These are phyloP conservation scores for Phytophthora syringae DNA, from an alignment of 352 stramenopile genomes.

Conservation along the genomic window DNA sequence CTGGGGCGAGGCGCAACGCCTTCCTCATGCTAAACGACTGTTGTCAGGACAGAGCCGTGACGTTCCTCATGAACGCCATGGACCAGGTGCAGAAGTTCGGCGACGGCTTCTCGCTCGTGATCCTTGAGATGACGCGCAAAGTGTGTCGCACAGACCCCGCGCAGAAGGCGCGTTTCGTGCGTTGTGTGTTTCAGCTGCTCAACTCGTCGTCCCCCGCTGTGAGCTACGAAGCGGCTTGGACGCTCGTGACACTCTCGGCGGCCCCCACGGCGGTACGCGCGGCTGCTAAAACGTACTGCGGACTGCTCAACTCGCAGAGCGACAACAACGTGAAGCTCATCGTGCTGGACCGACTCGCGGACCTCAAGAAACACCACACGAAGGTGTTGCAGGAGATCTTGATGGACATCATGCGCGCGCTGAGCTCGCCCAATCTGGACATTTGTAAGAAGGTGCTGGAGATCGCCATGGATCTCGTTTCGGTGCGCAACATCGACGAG, in stretches of 20 bases:
- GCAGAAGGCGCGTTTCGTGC: constrained; percentile 99
- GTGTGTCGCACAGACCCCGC: constrained; percentile 97
- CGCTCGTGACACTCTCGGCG: constrained; percentile 98
- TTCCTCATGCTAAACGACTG: constrained; percentile 99
- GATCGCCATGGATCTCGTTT: constrained; percentile 98
- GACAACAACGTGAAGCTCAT: constrained; percentile 99
- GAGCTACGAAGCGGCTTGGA: constrained; percentile 99
- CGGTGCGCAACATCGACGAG: constrained; percentile 97
- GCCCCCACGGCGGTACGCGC: constrained; percentile 98
- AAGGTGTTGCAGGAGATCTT: constrained; percentile 99
- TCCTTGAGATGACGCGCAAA: constrained; percentile 98
- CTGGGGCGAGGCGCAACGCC: constrained; percentile 95
- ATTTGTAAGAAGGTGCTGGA: constrained; percentile 99
- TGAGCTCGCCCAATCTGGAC: constrained; percentile 97
- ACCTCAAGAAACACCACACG: constrained; percentile 97
- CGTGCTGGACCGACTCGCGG: constrained; percentile 97
- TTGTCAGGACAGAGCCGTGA: constrained; percentile 96
- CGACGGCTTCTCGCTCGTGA: constrained; percentile 99
- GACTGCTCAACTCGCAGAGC: constrained; percentile 97
- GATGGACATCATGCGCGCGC: constrained; percentile 99
- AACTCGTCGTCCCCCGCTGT: constrained; percentile 91
- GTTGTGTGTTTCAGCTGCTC: constrained; percentile 98
- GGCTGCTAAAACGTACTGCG: constrained; percentile 97
- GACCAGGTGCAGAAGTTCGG: constrained; percentile 95
- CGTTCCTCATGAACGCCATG: constrained; percentile 98